Conservation (phyloP, 1,139 yeast species). For the Suhomyces coccinellae region DNA sequence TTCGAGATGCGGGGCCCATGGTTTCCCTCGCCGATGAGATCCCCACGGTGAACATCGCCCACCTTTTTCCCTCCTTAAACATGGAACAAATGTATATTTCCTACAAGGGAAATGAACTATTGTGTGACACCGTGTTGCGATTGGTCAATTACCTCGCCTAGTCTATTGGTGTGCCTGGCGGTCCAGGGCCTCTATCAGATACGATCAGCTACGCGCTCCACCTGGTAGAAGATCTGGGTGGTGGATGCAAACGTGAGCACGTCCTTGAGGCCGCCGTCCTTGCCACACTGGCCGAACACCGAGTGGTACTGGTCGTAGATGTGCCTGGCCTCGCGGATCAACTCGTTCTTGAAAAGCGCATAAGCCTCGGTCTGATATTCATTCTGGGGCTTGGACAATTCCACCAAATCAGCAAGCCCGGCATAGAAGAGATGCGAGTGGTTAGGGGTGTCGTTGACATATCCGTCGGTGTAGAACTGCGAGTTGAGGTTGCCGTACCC, state of each 20-base stretch:
- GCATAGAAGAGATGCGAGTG: conserved; percentile 16
- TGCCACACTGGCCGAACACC: conserved; percentile 7
- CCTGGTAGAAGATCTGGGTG: conserved; percentile 25
- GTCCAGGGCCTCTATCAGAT: conserved; percentile 10
- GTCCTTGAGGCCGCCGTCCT: conserved; percentile 14
- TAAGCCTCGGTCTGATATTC: conserved; percentile 21
- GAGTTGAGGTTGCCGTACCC: conserved; percentile 13
- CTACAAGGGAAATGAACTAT: conserved; percentile 6
- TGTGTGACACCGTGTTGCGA: conserved; percentile 10
- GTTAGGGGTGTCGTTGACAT: conserved; percentile 15
- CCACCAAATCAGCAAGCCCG: conserved; percentile 18
- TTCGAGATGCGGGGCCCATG: conserved; percentile 9
- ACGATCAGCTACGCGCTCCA: conserved; percentile 18
- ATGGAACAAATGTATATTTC: conserved; percentile 1
- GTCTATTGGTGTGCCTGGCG: not conserved
- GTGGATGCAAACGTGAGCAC: conserved; percentile 23
- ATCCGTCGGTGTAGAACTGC: conserved; percentile 15
- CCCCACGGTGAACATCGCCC: conserved; percentile 9
- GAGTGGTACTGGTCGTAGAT: conserved; percentile 19
- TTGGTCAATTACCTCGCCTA: conserved; percentile 11
- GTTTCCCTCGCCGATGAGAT: conserved; percentile 1
- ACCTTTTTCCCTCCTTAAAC: conserved; percentile 2
- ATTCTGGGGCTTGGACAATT: conserved; percentile 18
- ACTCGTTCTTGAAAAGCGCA: conserved; percentile 20
- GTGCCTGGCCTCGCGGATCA: conserved; percentile 26